Conservation (phyloP, 73 alveolate genomes). For the Paramecium sonneborni region DNA sequence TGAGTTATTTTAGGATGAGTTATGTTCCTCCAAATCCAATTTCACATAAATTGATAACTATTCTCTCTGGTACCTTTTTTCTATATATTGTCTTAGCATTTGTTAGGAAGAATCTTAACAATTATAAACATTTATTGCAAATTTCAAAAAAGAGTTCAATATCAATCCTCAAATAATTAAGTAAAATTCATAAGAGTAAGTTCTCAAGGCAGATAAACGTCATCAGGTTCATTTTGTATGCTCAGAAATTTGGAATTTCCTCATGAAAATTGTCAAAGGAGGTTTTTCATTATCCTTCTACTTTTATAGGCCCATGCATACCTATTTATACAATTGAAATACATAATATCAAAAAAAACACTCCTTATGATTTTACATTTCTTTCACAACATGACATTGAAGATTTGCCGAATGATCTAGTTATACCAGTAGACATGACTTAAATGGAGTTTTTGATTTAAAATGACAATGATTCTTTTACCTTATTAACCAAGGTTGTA, state of each 20-base stretch:
- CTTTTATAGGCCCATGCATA: conserved; percentile 1
- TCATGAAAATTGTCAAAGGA: neutral
- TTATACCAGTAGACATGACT: neutral
- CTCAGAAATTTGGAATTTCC: neutral
- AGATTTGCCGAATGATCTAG: neutral
- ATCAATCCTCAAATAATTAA: neutral
- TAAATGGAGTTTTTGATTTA: neutral
- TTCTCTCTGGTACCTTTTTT: neutral
- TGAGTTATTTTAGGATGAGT: neutral
- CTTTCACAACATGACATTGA: neutral
- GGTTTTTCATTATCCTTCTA: neutral
- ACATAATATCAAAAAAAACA: neutral
- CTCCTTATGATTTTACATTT: neutral
- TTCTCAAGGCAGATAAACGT: neutral
- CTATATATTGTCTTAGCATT: neutral
- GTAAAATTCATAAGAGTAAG: neutral
- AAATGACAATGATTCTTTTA: neutral
- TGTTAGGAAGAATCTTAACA: neutral
- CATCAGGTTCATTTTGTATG: neutral
- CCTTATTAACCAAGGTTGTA: neutral
- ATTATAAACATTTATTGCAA: neutral
- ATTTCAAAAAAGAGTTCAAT: neutral
- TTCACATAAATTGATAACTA: neutral
- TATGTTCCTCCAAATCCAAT: neutral
- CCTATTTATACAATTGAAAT: neutral